phyloP scores from a whole-genome alignment of 768 basidiomycete species.

The Leccinum rimulosum region DNA sequence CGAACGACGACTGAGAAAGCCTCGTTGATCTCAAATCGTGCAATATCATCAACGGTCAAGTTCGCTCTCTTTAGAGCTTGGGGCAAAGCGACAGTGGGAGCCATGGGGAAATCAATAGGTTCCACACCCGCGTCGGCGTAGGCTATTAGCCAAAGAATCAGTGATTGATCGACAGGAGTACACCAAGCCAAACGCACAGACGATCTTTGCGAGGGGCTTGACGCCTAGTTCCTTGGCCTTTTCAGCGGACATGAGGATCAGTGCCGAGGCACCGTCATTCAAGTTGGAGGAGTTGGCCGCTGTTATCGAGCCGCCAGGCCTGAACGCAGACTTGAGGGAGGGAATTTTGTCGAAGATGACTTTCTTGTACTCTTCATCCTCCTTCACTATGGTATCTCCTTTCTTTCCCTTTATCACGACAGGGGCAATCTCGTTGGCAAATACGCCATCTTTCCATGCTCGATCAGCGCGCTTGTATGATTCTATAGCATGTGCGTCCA shows the following conservation, averaged over 20 bases:
- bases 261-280: constrained; percentile 94
- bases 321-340: constrained; percentile 84
- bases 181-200: constrained; percentile 60
- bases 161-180: not conserved
- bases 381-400: constrained; percentile 82
- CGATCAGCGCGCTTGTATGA: constrained; percentile 92
- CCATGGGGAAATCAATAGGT: constrained; percentile 95
- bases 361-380: constrained; percentile 99
- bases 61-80: constrained; percentile 85
- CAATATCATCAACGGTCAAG: constrained; percentile 77
- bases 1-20: constrained; percentile 95
- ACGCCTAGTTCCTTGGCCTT: constrained; percentile 90
- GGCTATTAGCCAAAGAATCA: constrained; percentile 45
- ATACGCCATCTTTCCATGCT: constrained; percentile 86
- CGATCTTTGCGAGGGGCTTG: constrained; percentile 89
- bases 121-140: constrained; percentile 97
- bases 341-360: constrained; percentile 95
- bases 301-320: constrained; percentile 85
- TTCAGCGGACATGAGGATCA: constrained; percentile 91
- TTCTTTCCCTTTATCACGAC: constrained; percentile 93
- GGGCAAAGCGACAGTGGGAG: constrained; percentile 90
- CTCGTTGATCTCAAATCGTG: constrained; percentile 95
- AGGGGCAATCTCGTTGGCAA: constrained; percentile 84
- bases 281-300: constrained; percentile 94
- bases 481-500: constrained; percentile 90